Evolutionary conservation across 805 yeast species (phyloP), one percentile per base, ranked within the genome.

Genomic region (Candida coleopterorum): DNA sequence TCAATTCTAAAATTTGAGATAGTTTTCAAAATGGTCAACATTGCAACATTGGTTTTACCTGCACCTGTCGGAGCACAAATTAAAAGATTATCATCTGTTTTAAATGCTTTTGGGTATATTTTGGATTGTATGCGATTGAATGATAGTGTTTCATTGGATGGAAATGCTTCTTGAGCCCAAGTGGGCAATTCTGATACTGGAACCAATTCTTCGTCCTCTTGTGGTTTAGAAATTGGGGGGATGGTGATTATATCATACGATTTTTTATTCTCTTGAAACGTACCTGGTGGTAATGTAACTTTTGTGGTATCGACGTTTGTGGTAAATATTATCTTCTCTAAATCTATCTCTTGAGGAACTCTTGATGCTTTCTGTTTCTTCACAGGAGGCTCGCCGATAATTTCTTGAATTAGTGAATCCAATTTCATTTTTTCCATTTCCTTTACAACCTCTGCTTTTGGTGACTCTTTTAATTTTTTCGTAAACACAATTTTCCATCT

Each of bases 31-130:
- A 85, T 70, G 0, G 96, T 68, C 31, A 93, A 60, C 80, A 93
- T 76, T 0, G 99, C 99, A 20, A 93, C 96, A 55, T 93, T 93
- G 16, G 98, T 90, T 56, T 90, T 90, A 64, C 98, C 98, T 2
- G 96, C 96, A 64, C 98, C 98, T 0, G 98, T 90, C 6, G 98
- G 98, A 1, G 98, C 97, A 71, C 97, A 90, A 47, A 90, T 64
- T 12, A 90, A 62, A 26, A 93, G 55, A 49, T 89, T 90, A 4
- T 71, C 70, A 51, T 85, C 93, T 1, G 74, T 61, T 4, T 70
- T 50, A 45, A 90, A 85, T 0, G 95, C 96, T n/a, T 66, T 53
- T 1, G 93, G 93, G 45, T 61, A 86, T 0, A 89, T 87, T 42
- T 74, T 75, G 1, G 95, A 84, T 57, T 93, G 99, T 11, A 93